Percentiles rank a stretch among this genome's conserved stretches.
phyloP scores from a whole-genome alignment of 352 stramenopile species.

The Phytophthora pinifolia region DNA sequence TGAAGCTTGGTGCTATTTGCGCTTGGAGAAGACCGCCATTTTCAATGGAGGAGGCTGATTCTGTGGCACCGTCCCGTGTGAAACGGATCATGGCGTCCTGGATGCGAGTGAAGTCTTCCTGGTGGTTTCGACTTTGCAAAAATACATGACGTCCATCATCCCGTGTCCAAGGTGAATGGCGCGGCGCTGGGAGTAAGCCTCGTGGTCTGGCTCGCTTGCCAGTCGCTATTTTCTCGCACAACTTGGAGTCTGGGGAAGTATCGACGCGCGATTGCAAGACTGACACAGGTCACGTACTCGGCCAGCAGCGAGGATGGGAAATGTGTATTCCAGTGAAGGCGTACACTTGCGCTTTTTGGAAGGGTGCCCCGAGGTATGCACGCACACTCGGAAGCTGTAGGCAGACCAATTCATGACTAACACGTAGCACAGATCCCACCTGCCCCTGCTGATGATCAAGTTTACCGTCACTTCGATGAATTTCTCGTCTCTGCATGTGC shows the following conservation, averaged over 20 bases:
- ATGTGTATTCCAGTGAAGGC: slow-evolving; percentile 39
- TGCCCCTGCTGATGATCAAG: slow-evolving; percentile 34
- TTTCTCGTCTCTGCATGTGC: slow-evolving; percentile 37
- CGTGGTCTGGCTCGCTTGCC: too few relatives aligned
- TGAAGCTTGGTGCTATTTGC: slow-evolving; percentile 10
- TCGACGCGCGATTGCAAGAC: slow-evolving; percentile 3
- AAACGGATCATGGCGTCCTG: slow-evolving; percentile 14
- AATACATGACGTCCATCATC: slow-evolving; percentile 23
- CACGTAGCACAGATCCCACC: slow-evolving; percentile 47
- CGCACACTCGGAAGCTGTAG: background rate
- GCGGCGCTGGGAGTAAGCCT: slow-evolving; percentile 1
- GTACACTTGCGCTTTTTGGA: slow-evolving; percentile 48
- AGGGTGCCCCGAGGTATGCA: slow-evolving; percentile 59
- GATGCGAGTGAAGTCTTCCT: background rate
- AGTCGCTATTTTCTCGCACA: slow-evolving; percentile 28
- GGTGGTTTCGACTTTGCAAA: slow-evolving; percentile 25
- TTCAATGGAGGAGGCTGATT: slow-evolving; percentile 5
- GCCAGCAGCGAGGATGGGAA: slow-evolving; percentile 44
- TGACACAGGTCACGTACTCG: slow-evolving; percentile 1
- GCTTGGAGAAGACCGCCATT: background rate
- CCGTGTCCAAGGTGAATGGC: slow-evolving; percentile 15
- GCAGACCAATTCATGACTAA: background rate
- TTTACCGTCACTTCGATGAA: slow-evolving; percentile 48
- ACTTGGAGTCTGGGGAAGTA: slow-evolving; percentile 4
- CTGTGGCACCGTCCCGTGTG: slow-evolving; percentile 7